Base-by-base conservation (phyloP, 2,329 filamentous ascomycete species). In the Sclerotiophoma versabilis region DNA sequence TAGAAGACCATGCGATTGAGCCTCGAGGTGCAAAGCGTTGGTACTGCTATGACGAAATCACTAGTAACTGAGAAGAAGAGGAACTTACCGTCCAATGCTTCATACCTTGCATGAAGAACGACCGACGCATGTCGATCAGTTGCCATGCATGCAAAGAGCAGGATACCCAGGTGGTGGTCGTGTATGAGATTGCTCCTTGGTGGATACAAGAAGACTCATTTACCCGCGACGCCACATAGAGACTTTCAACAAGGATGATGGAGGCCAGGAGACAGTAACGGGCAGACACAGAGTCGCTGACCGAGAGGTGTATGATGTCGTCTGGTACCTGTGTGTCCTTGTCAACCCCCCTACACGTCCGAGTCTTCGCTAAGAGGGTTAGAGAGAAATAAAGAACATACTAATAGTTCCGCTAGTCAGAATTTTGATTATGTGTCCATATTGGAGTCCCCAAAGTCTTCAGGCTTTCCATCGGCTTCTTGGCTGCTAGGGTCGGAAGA, bases 141-240 rank as follows among this genome's bases (percentile, higher is more conserved):
- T 92, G 88, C 89, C 89, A 92, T 0, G 89, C 89, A 92, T 0
- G 89, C 89, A 8, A 90, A 80, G 78, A 92, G 89, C 17, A 91
- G 81, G 0, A 87, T 64, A 88, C 88, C 88, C 88, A 92, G 0
- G 88, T 91, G 39, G 91, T 81, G 61, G 84, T 88, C 34, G 87
- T 87, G 67, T 92, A 92, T 1, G 86, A 88, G 0, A 89, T 90
- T 1, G 87, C 87, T n/a, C n/a, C n/a, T n/a, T n/a, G n/a, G n/a
- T n/a, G n/a, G n/a, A n/a, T n/a, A n/a, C n/a, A n/a, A 6, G 6
- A 27, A 11, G 6, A 27, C 25, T 11, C 25, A 27, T 27, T 27
- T 27, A 27, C 25, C 34, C 17, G 29, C 14, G 6, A 4, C 29
- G 4, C 6, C 8, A 11, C 7, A 9, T 12, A 32, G 14, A 6